Evolutionary conservation across 257 asterid genomes (phyloP).

Genomic region (Forsythia suspensa): DNA sequence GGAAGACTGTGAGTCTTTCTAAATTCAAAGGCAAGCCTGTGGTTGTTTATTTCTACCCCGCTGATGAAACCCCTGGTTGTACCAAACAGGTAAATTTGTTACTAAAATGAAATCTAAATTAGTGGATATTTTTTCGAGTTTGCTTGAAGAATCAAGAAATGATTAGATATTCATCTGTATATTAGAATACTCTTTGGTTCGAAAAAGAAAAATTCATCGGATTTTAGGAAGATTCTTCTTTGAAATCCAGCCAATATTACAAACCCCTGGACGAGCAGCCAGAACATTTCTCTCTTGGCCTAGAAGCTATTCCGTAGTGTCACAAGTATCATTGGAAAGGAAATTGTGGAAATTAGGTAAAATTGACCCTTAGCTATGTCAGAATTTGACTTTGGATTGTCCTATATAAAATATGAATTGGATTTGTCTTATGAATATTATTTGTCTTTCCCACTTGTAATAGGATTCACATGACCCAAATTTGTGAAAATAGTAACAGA

Average conservation of each 20-base stretch:
- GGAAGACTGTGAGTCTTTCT: slow-evolving; percentile 73
- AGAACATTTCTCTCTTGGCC: neutral
- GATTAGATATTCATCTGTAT: neutral
- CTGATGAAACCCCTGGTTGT: slow-evolving; percentile 96
- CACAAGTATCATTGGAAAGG: neutral
- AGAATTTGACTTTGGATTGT: neutral
- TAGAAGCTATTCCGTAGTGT: neutral
- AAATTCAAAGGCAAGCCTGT: slow-evolving; percentile 94
- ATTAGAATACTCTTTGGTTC: neutral
- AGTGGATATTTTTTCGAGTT: neutral
- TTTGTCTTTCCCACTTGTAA: neutral
- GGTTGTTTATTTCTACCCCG: slow-evolving; percentile 96
- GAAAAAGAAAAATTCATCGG: neutral
- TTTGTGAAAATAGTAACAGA: neutral
- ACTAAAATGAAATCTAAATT: neutral
- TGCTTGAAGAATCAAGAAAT: neutral
- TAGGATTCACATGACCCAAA: neutral
- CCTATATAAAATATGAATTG: neutral
- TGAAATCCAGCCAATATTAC: neutral
- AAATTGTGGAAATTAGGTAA: neutral
- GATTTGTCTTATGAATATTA: neutral
- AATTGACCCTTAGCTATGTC: neutral
- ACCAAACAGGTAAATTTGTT: slow-evolving; percentile 73
- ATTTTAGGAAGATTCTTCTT: neutral
- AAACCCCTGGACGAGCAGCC: neutral